Conservation (phyloP, 306 rosid species). For the Mimosa pudica region DNA sequence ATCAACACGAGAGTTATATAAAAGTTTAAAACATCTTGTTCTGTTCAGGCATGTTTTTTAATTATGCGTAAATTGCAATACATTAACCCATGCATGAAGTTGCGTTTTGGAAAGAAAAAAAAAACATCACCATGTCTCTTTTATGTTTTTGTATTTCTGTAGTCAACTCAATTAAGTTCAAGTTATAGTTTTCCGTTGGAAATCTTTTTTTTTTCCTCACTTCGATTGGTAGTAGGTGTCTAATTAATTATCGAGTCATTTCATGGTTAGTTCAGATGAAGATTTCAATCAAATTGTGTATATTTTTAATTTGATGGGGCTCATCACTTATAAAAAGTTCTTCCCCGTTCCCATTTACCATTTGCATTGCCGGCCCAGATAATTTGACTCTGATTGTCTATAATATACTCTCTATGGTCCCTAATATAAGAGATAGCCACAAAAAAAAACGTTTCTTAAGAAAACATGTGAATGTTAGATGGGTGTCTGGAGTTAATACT, state of each 20-base stretch:
- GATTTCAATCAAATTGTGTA: constrained; percentile 18
- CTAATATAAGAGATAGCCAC: no score
- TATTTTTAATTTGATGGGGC: not conserved
- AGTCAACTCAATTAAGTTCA: not conserved
- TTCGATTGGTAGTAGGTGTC: not conserved
- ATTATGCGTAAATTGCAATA: not conserved
- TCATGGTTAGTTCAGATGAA: constrained; percentile 18
- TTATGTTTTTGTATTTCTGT: not conserved
- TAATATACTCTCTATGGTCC: not conserved
- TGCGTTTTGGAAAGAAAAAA: not conserved
- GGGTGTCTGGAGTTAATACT: no score
- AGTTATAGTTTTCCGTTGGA: not conserved
- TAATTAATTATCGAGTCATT: not conserved
- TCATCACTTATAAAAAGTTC: not conserved
- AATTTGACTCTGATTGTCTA: not conserved
- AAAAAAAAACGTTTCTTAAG: no score
- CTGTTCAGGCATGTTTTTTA: not conserved
- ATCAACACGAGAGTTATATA: not conserved
- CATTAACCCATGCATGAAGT: not conserved
- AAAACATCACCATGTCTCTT: not conserved
- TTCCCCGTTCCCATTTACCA: not conserved
- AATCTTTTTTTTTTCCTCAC: not conserved
- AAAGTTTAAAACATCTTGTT: not conserved
- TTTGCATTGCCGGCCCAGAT: not conserved
- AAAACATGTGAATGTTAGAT: no score